A percentile compares a stretch with the other conserved stretches of the same genome.
Conservation (phyloP, 352 stramenopile genomes). For the Phytophthora crassamura region DNA sequence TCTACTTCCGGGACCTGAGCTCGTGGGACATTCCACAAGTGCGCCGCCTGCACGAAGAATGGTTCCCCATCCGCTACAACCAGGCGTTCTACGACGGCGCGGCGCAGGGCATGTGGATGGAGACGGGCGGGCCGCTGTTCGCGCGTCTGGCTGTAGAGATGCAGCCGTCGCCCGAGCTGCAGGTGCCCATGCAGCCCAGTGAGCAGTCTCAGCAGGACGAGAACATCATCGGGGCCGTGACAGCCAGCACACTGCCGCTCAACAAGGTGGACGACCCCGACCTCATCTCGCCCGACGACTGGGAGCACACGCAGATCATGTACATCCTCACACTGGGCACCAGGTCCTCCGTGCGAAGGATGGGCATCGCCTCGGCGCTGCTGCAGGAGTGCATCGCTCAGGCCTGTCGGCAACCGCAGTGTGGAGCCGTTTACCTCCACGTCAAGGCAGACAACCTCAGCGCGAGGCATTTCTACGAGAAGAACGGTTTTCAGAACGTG, state of each 20-base stretch:
- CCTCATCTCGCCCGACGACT: constrained; percentile 59
- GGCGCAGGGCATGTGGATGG: constrained; percentile 85
- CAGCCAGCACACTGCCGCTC: constrained; percentile 88
- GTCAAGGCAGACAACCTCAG: constrained; percentile 96
- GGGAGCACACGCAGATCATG: constrained; percentile 89
- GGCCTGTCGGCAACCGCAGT: constrained; percentile 74
- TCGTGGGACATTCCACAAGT: constrained; percentile 90
- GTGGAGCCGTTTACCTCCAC: constrained; percentile 96
- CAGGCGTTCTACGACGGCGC: constrained; percentile 96
- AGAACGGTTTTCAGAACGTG: constrained; percentile 94
- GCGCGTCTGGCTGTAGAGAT: constrained; percentile 84
- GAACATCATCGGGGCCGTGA: constrained; percentile 90
- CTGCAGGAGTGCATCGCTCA: constrained; percentile 91
- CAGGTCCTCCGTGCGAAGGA: constrained; percentile 79
- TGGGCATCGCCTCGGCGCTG: constrained; percentile 92
- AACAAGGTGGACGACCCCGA: constrained; percentile 70
- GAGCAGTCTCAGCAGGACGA: constrained; percentile 25
- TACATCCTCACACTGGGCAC: constrained; percentile 98
- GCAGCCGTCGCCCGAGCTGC: constrained; percentile 27
- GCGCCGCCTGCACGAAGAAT: constrained; percentile 94
- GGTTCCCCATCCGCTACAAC: constrained; percentile 98
- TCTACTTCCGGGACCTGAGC: constrained; percentile 77
- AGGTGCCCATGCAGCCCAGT: constrained; percentile 4
- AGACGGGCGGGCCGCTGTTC: constrained; percentile 90
- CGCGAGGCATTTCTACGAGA: constrained; percentile 97